Percentiles rank a stretch among this genome's conserved stretches.
phyloP scores from a whole-genome alignment of 169 alveolate species.

The Toxoplasma gondii region DNA sequence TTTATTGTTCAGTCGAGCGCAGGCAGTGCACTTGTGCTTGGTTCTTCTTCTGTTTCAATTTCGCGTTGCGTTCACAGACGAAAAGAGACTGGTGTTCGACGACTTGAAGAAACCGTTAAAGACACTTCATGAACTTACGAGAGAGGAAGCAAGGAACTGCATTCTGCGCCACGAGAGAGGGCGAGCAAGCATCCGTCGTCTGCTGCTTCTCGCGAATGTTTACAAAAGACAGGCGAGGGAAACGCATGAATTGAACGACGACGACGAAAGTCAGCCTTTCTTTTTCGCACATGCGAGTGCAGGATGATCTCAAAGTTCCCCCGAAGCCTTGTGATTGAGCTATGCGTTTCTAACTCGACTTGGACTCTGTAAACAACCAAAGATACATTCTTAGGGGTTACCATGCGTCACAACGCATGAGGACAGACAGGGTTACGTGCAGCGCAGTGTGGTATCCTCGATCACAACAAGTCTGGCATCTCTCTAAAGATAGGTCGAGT shows the following conservation, averaged over 20 bases:
- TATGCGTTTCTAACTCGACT: too few species aligned
- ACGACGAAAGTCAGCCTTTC: neutral
- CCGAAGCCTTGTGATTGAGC: too few species aligned
- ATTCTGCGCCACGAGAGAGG: slow-evolving; percentile 29
- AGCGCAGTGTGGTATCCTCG: too few species aligned
- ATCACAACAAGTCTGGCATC: too few species aligned
- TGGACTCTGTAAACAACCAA: too few species aligned
- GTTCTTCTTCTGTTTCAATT: neutral
- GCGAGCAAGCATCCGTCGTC: slow-evolving; percentile 29
- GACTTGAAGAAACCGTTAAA: neutral
- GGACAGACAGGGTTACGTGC: too few species aligned
- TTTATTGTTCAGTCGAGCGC: neutral
- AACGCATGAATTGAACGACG: neutral
- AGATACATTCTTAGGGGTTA: too few species aligned
- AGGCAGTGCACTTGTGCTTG: neutral
- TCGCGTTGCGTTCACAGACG: neutral
- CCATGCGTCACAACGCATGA: too few species aligned
- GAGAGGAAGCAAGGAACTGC: neutral
- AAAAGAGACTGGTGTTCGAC: neutral
- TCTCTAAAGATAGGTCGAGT: too few species aligned
- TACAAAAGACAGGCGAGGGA: neutral
- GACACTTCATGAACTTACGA: neutral
- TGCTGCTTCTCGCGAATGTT: neutral
- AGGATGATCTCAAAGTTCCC: too few species aligned
- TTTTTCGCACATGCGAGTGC: too few species aligned